Evolutionary conservation across 2,329 filamentous ascomycete genomes (phyloP), one percentile per base, ranked within the genome.

Genomic region (Stromatinia cepivora): DNA sequence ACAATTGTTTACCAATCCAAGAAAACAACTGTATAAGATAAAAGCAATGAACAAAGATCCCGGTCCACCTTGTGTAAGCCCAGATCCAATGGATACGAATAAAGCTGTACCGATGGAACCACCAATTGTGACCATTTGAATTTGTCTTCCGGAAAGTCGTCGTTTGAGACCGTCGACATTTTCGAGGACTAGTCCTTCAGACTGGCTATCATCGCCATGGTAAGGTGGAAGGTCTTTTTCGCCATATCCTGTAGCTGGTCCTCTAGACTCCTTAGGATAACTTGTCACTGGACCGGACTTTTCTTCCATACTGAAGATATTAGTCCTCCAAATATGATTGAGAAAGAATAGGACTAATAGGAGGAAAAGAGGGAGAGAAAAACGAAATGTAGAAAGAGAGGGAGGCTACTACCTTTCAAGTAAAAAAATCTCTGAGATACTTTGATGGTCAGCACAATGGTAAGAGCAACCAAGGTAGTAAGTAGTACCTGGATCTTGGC

Each of bases 111-210:
- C 82, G 66, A 84, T 84, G 28, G 81, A 81, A 54, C 82, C 82
- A 74, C 82, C 82, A 64, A 84, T 83, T 45, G 81, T 81, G 72
- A 83, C 82, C 81, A 83, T 82, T 75, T 84, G 82, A 73, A 84
- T 79, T 74, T 84, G 82, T 70, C 82, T 79, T 52, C 80, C 80
- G 71, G 81, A 81, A 72, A 84, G 80, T 28, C 71, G 71, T 62
- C 78, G 69, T 66, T 78, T 71, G 58, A 79, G 71, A 66, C 67
- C 73, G 28, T 73, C 73, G n/a, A 71, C 59, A 69, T 75, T 74
- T 56, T 73, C 72, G 22, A 69, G 62, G 45, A 72, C 22, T 10
- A 73, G 5, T 0, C 52, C 70, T 20, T 57, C 71, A 25, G 66
- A 64, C 20, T 58, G 66, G 9, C 58, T 25, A 10, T 50, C 36